Evolutionary conservation across 176 grass and related monocot species (phyloP).

Genomic region (Themeda triandra): DNA sequence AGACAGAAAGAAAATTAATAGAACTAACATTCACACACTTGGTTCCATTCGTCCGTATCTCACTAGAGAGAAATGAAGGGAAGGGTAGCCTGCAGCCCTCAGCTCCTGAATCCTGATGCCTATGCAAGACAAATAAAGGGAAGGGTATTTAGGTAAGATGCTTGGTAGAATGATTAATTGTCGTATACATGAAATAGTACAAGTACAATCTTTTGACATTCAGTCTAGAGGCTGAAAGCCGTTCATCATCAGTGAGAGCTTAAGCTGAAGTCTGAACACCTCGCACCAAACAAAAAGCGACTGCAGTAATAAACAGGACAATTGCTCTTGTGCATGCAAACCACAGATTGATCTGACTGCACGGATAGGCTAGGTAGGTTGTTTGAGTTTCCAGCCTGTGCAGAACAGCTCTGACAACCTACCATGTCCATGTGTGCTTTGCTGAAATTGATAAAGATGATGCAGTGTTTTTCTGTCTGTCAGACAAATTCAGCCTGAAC

Average conservation of each 20-base stretch:
- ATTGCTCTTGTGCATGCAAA: no score
- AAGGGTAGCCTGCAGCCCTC: no score
- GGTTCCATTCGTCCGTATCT: no score
- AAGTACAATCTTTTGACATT: neutral
- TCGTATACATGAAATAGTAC: neutral
- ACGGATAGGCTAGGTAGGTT: no score
- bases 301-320: neutral
- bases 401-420: neutral
- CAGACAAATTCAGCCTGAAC: neutral
- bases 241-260: neutral
- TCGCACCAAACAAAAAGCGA: neutral
- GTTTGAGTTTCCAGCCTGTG: no score
- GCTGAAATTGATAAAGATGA: neutral
- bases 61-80: no score
- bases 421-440: neutral
- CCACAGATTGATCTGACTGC: no score
- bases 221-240: neutral
- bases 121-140: neutral
- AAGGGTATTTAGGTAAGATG: neutral
- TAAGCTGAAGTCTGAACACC: neutral
- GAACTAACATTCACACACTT: no score
- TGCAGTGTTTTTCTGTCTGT: neutral
- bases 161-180: neutral
- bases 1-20: no score
- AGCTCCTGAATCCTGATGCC: no score